Conservation (phyloP, 1,284 basidiomycete species). For the Rhodotorula sp. region DNA sequence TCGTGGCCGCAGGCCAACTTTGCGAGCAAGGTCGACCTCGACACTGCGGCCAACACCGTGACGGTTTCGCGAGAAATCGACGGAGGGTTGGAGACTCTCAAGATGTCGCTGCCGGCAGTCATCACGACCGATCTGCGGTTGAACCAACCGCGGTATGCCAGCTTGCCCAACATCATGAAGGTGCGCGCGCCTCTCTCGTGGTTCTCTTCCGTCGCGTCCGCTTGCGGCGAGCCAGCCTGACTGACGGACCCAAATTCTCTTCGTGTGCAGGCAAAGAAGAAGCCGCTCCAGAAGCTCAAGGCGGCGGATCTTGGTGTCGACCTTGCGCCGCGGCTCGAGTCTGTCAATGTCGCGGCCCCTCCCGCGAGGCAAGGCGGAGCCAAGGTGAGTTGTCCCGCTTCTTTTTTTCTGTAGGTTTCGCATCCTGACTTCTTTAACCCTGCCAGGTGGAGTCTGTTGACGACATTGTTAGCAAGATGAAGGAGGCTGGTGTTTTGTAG, state of each 20-base stretch:
- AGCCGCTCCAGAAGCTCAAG: conserved; percentile 82
- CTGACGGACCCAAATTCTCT: neutral
- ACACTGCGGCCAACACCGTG: conserved; percentile 64
- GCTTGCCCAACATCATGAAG: conserved; percentile 94
- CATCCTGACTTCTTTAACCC: neutral
- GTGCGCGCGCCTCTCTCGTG: conserved; percentile 1
- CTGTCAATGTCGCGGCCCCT: conserved; percentile 85
- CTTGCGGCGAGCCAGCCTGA: neutral
- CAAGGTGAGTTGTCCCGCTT: conserved; percentile 61
- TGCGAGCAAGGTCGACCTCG: conserved; percentile 83
- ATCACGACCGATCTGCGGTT: conserved; percentile 86
- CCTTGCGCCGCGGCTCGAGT: conserved; percentile 77
- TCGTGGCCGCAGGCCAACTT: conserved; percentile 95
- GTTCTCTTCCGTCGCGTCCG: neutral
- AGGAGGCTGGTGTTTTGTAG: conserved; percentile 53
- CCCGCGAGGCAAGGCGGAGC: conserved; percentile 86
- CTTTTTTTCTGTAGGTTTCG: neutral
- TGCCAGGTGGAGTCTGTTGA: conserved; percentile 75
- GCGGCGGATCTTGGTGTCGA: conserved; percentile 79
- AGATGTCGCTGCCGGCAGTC: conserved; percentile 77
- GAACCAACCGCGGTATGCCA: conserved; percentile 87
- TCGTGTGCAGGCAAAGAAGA: conserved; percentile 79
- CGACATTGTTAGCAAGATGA: conserved; percentile 84
- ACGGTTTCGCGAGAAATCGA: conserved; percentile 89
- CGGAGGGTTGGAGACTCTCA: conserved; percentile 83